Base-by-base conservation (phyloP, 192 early-diverging fungal species). In the Backusella macrospora region DNA sequence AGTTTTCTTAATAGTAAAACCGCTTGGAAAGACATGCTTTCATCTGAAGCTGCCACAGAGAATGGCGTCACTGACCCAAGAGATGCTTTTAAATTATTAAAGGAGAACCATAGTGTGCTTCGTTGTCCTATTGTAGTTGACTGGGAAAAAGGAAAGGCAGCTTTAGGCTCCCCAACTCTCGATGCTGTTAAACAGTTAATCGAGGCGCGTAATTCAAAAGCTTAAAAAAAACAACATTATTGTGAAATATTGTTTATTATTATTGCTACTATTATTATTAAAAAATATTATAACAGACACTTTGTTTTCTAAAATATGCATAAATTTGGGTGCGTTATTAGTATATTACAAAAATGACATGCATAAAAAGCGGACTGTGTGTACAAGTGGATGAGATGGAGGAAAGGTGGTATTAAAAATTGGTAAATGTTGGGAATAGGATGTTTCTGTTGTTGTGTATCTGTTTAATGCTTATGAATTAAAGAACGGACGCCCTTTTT, bases 111-210 rank as follows among this genome's bases (percentile, higher is more conserved):
- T 0, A 23, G 45, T 3, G n/a, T 63, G 13, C 59, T 82, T 16
- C 42, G 73, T 29, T 70, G 80, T 47, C 80, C 80, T 15, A 67
- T 82, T 43, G 77, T 78, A 0, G 71, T 82, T 7, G 80, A 82
- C 34, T 82, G 80, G 80, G 70, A 76, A n/a, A 71, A 71, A 42
- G 80, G 76, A n/a, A 77, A 72, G 18, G 80, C 80, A 15, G 80
- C 68, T 4, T 39, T 73, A 0, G 75, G 70, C 26, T 38, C 68
- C 12, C 70, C 78, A 5, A 62, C 76, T 26, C 29, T 73, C 0
- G 67, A 69, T 3, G 67, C 71, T 0, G 49, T 72, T 44, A 43
- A 77, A 62, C 29, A 62, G 47, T 45, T 78, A 13, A 69, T 70
- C n/a, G 63, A 76, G 14, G 40, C 67, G 10, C 42, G 67, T 29